Evolutionary conservation across 495 filamentous ascomycete species (phyloP), one percentile per base, ranked within the genome.

Genomic region (Amorphotheca resinae): DNA sequence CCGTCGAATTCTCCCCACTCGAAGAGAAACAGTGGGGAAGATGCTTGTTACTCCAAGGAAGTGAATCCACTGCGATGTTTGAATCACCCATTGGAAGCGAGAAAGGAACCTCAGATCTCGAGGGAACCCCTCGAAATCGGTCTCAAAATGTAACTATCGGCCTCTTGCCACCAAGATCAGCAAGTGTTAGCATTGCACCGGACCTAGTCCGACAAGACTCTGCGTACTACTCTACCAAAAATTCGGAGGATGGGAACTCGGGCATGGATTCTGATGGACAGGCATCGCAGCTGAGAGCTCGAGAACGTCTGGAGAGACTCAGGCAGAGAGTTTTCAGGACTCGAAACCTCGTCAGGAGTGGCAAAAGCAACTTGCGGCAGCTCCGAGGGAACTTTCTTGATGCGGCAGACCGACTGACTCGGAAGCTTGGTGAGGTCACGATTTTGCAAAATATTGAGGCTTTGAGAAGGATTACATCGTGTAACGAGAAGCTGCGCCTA

Each of bases 261-360:
- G 25, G 38, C 14, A 4, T 39, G 2, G 41, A 38, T 23, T 3
- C n/a, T 6, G 42, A 45, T 1, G 35, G 34, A 5, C 44, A 45
- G 21, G 26, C 30, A 2, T 32, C 25, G 9, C 40, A 48, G n/a
- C 22, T 45, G 6, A 14, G 48, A 38, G 41, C 42, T 37, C 37
- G 48, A 35, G 47, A 54, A 22, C 41, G 45, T n/a, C 26, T 54
- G 17, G 28, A 34, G 16, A 43, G 48, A 15, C 38, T 45, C n/a
- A 39, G 52, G 1, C 37, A 25, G 7, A 37, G 45, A 33, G 52
- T 48, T 0, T 31, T 31, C 11, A 28, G 52, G 18, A 48, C 48
- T 5, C 47, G 52, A 17, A 17, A 22, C 11, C 7, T 32, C 2
- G 42, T 20, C 17, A 54, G 28, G 32, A 38, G 22, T 18, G 15